These are phyloP conservation scores for Pugionium cornutum DNA, from an alignment of 345 rosid species.

Conservation along the genomic window DNA sequence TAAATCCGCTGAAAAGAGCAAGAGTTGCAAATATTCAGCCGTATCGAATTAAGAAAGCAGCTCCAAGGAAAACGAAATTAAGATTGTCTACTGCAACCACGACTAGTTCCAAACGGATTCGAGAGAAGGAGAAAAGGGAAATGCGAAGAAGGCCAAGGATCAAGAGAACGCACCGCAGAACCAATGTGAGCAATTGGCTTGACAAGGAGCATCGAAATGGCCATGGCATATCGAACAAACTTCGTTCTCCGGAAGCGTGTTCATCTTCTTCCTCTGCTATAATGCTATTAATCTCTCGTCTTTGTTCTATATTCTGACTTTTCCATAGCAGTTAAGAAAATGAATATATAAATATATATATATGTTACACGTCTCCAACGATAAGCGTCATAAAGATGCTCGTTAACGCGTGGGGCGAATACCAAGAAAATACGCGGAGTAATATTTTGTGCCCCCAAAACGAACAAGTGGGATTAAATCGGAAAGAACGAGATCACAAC, in stretches of 20 bases:
- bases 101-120: slow-evolving; percentile 7
- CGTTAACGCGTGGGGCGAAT: not conserved
- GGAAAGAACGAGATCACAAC: not conserved
- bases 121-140: not conserved
- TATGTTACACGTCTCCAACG: slow-evolving; percentile 6
- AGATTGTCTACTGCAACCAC: slow-evolving; percentile 10
- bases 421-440: no score
- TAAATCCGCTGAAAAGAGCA: no score
- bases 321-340: not conserved
- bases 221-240: slow-evolving; percentile 80
- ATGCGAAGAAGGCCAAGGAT: slow-evolving; percentile 47
- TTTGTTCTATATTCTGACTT: not conserved
- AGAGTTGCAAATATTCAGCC: no score
- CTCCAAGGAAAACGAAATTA: not conserved
- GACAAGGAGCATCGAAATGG: slow-evolving; percentile 68
- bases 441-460: no score
- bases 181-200: slow-evolving; percentile 98
- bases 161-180: slow-evolving; percentile 65
- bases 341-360: not conserved
- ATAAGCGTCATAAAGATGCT: not conserved
- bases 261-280: slow-evolving; percentile 42
- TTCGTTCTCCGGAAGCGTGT: slow-evolving; percentile 68
- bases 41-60: not conserved
- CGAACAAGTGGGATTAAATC: no score
- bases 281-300: no score